Evolutionary conservation across 2,329 filamentous ascomycete species (phyloP), one percentile per base, ranked within the genome.

Genomic region (Penicillium sp.): DNA sequence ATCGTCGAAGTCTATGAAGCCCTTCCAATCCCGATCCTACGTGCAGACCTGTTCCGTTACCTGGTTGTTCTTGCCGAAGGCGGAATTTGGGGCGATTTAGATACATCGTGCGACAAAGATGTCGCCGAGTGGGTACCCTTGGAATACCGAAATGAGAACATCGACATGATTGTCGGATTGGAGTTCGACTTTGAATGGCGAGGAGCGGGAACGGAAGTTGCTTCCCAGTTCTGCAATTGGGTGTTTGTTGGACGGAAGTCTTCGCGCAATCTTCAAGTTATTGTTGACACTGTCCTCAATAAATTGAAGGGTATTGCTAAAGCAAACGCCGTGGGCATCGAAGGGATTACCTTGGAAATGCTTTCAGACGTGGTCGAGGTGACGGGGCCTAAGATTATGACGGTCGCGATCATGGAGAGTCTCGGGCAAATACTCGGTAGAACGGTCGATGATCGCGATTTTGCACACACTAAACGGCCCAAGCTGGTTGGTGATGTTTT

Each of bases 31-130:
- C 71, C 74, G 0, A 78, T 78, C 36, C 61, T 78, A 21, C 71
- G 73, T 55, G 77, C 76, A 5, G 77, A 79, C 58, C 67, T 79
- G n/a, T 66, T 79, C 6, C 73, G 77, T 6, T 78, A 79, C 48
- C 60, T 79, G 6, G 66, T 79, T n/a, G 61, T 79, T 0, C 73
- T 71, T 48, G 65, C 71, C 4, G 64, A 78, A 48, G 77, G 77
- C 1, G 77, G 77, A 1, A 67, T 77, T n/a, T 79, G 73, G 71
- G 74, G 67, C 27, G 77, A 79, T 43, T 62, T 78, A 9, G 76
- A 79, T 56, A 69, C 75, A 6, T 61, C 61, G 4, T 76, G 72
- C 55, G 67, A 73, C 52, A 67, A 61, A 29, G 62, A 70, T 0
- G 72, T 78, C 15, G 55, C 63, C 6, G 59, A 72, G 1, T 79